Base-by-base conservation (phyloP, 345 rosid species). In the Excoecaria cochinchinensis region DNA sequence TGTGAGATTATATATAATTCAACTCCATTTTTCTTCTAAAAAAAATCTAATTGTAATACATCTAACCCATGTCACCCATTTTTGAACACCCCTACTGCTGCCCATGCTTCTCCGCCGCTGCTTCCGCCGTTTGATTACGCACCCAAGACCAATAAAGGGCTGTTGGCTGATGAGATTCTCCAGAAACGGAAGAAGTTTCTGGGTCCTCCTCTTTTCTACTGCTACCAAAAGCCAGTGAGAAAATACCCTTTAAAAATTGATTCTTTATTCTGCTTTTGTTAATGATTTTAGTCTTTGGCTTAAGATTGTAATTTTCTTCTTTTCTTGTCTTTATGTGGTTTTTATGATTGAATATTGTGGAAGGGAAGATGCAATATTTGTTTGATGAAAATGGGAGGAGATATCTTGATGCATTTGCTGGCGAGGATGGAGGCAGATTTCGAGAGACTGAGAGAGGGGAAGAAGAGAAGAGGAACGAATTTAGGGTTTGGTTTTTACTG, bases 331-430 rank as follows among this genome's bases (percentile, higher is more conserved):
- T 55, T 1, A 42, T 39, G 66, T 21, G 19, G 6, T 24, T 63
- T 47, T 25, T 31, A 9, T 47, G 92, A 97, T 76, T 95, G 69
- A 95, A 93, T 74, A 95, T 95, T 21, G 98, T 93, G 3, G 97
- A 95, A 86, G 99, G 99, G 70, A 95, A 91, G 87, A 95, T 95
- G 99, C 98, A 93, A 36, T 95, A 95, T 74, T 68, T 95, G 89
- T 93, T 84, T 79, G 99, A 95, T 75, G 98, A 95, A 80, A 80
- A 25, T 21, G 96, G 99, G 67, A 84, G 72, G 86, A 80, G 95
- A 14, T 95, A 91, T 71, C 82, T 95, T 12, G 97, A 95, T 77
- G 97, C 92, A 10, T 90, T 93, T 81, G 98, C 99, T 68, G 98
- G 98, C n/a, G n/a, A n/a, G n/a, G n/a, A n/a, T n/a, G n/a, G n/a